These are phyloP conservation scores for Cordyceps militaris DNA, from an alignment of 2,329 filamentous ascomycete species.

Conservation along the genomic window DNA sequence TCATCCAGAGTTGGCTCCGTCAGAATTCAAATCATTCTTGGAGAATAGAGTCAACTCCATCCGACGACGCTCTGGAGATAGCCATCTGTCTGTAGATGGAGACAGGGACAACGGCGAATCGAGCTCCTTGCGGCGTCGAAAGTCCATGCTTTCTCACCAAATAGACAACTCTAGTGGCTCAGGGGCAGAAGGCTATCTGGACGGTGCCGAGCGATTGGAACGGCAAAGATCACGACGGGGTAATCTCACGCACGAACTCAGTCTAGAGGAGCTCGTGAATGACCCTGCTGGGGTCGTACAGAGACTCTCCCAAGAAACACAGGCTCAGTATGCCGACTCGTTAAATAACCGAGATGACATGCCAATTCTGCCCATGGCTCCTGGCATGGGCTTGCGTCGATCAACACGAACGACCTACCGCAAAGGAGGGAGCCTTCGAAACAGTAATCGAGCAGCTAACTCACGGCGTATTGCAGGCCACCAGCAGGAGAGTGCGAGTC, in stretches of 20 bases:
- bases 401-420: constrained; percentile 90
- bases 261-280: constrained; percentile 73
- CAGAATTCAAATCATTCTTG: constrained; percentile 93
- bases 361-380: constrained; percentile 75
- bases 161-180: constrained; percentile 64
- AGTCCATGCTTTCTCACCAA: constrained; percentile 91
- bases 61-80: constrained; percentile 72
- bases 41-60: constrained; percentile 91
- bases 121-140: constrained; percentile 71
- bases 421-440: constrained; percentile 74
- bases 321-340: constrained; percentile 35
- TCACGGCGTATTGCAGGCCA: constrained; percentile 63
- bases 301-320: constrained; percentile 55
- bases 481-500: constrained; percentile 50
- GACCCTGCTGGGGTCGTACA: constrained; percentile 68
- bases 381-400: constrained; percentile 72
- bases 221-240: constrained; percentile 59
- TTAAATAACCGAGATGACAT: constrained; percentile 58
- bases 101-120: constrained; percentile 45
- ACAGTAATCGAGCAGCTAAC: constrained; percentile 66
- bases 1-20: constrained; percentile 89
- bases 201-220: constrained; percentile 75
- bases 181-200: constrained; percentile 60
- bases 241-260: constrained; percentile 53
- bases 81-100: constrained; percentile 50